A percentile compares a stretch with the other conserved stretches of the same genome.
phyloP scores from a whole-genome alignment of 2,329 filamentous ascomycete genomes.

The Thermothelomyces thermophilus region DNA sequence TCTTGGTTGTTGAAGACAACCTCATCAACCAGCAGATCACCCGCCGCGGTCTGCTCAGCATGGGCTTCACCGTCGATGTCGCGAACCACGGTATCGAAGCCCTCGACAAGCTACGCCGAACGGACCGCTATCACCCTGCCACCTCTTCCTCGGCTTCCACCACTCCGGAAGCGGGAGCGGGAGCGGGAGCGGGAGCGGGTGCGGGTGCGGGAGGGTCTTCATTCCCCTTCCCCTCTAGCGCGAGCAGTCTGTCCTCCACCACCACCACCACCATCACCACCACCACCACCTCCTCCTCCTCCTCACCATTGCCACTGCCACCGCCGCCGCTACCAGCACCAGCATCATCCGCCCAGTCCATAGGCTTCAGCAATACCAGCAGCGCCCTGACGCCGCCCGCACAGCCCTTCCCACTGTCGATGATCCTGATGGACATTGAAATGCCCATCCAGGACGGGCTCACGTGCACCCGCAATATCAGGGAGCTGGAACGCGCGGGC shows the following conservation, averaged over 20 bases:
- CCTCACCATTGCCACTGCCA: no score
- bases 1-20: constrained; percentile 56
- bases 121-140: constrained; percentile 21
- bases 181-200: neutral
- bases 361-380: neutral
- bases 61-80: constrained; percentile 45
- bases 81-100: constrained; percentile 53
- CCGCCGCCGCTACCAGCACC: neutral
- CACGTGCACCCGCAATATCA: constrained; percentile 58
- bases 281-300: no score
- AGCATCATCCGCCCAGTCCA: neutral
- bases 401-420: constrained; percentile 39
- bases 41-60: constrained; percentile 43
- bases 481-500: constrained; percentile 51
- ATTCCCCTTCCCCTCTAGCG: no score
- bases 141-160: neutral
- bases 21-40: constrained; percentile 54
- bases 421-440: constrained; percentile 70
- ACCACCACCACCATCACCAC: neutral
- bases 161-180: neutral
- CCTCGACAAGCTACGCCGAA: constrained; percentile 39
- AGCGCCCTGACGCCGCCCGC: neutral
- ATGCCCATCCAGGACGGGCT: constrained; percentile 70
- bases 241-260: neutral
- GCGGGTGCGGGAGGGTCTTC: no score